Conservation (phyloP, 2,329 filamentous ascomycete genomes). For the Epichloe sylvatica region DNA sequence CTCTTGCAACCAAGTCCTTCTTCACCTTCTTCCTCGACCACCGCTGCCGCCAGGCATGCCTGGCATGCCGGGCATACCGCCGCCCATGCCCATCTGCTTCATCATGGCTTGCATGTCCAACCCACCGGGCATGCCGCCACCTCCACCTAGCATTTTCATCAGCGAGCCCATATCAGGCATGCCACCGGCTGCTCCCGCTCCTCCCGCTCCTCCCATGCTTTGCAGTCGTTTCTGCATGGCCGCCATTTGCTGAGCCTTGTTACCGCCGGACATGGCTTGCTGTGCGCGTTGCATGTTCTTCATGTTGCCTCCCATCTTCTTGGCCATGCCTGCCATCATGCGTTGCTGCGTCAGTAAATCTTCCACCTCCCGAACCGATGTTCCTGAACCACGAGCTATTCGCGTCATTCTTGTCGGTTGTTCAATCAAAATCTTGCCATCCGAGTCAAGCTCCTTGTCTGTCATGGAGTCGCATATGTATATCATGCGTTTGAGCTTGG, state of each 20-base stretch:
- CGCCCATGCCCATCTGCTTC: conserved; percentile 53
- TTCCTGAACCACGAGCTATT: conserved; percentile 79
- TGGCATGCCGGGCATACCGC: not conserved
- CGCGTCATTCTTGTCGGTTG: conserved; percentile 88
- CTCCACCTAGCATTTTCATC: conserved; percentile 79
- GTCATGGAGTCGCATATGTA: conserved; percentile 99
- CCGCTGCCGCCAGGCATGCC: conserved; percentile 14
- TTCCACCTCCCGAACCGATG: conserved; percentile 76
- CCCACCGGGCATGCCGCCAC: conserved; percentile 50
- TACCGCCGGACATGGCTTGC: conserved; percentile 76
- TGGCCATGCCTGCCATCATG: conserved; percentile 99
- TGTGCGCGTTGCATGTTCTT: conserved; percentile 95
- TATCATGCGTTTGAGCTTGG: conserved; percentile 94
- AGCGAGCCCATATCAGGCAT: conserved; percentile 77
- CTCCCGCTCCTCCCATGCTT: conserved; percentile 68
- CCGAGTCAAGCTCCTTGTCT: conserved; percentile 82
- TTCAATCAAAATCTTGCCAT: conserved; percentile 87
- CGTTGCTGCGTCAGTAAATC: conserved; percentile 94
- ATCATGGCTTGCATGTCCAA: conserved; percentile 72
- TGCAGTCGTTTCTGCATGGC: conserved; percentile 95
- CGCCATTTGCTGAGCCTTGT: conserved; percentile 85
- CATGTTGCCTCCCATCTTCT: conserved; percentile 97
- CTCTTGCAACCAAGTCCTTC: not conserved
- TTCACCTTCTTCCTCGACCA: conserved; percentile 17
- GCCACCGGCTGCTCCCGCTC: conserved; percentile 43